These are phyloP conservation scores for Echria macrotheca DNA, from an alignment of 495 filamentous ascomycete genomes.

Conservation along the genomic window DNA sequence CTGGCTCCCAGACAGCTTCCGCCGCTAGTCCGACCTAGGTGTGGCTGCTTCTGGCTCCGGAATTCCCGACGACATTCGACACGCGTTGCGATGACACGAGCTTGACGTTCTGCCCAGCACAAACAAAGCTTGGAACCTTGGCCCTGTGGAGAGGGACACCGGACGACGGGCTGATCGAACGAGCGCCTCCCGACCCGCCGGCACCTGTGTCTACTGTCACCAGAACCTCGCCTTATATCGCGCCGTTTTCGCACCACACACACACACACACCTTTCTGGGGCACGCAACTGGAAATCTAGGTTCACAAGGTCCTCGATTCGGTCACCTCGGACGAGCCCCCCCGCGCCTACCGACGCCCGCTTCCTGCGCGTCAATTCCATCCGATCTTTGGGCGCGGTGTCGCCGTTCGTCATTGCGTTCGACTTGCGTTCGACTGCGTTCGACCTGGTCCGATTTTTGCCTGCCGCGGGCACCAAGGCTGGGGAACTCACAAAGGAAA, in stretches of 20 bases:
- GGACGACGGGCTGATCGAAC: conserved; percentile 3
- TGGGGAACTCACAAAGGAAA: conserved; percentile 13
- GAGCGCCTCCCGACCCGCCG: background rate
- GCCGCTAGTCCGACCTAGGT: background rate
- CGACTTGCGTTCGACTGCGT: background rate
- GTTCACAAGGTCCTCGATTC: background rate
- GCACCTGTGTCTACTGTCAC: too few relatives aligned
- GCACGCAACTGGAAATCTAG: too few relatives aligned
- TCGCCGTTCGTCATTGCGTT: background rate
- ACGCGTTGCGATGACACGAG: conserved; percentile 1
- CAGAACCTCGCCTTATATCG: too few relatives aligned
- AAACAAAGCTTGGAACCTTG: too few relatives aligned
- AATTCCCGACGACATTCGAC: conserved; percentile 3
- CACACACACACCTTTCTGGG: too few relatives aligned
- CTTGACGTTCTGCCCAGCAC: background rate
- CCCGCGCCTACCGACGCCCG: conserved; percentile 1
- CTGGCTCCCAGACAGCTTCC: background rate
- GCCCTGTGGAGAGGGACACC: background rate
- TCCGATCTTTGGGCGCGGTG: too few relatives aligned
- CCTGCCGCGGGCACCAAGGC: conserved; percentile 6
- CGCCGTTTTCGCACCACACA: too few relatives aligned
- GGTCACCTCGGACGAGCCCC: conserved; percentile 12
- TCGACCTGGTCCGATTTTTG: background rate
- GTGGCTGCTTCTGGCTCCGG: conserved; percentile 1
- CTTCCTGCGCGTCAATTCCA: background rate